Conservation (phyloP, 257 asterid species). For the Penstemon barbatus region DNA sequence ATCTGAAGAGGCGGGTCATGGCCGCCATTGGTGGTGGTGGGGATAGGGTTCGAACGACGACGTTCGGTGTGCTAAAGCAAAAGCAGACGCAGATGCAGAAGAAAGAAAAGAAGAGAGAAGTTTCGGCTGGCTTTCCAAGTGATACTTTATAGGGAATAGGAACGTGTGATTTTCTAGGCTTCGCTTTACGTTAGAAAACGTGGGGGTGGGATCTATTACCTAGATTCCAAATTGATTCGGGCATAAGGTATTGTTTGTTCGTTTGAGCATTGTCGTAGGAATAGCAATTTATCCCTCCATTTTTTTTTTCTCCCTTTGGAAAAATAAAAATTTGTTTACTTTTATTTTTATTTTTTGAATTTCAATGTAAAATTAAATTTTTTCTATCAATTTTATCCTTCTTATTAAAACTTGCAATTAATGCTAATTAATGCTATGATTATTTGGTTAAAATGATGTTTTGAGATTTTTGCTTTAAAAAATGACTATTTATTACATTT, state of each 20-base stretch:
- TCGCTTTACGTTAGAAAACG: slow-evolving; percentile 25
- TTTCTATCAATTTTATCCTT: too few species aligned
- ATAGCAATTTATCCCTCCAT: too few species aligned
- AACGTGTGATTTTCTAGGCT: slow-evolving; percentile 20
- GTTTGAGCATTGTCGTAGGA: too few species aligned
- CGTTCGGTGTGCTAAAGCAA: not conserved
- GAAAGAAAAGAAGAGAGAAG: slow-evolving; percentile 9
- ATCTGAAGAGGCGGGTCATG: slow-evolving; percentile 66
- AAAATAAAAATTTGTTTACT: too few species aligned
- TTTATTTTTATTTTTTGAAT: too few species aligned
- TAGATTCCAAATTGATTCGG: slow-evolving; percentile 35
- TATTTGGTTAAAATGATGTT: not conserved
- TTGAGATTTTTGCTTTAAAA: too few species aligned
- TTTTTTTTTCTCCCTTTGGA: not conserved
- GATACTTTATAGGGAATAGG: slow-evolving; percentile 4
- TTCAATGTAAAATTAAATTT: too few species aligned
- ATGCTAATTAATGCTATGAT: too few species aligned
- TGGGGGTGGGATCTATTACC: slow-evolving; percentile 28
- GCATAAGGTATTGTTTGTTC: not conserved
- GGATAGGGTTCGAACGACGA: slow-evolving; percentile 19
- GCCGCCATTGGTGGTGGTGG: slow-evolving; percentile 69
- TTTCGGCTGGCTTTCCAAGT: not conserved
- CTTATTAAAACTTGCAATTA: too few species aligned
- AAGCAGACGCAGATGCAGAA: too few species aligned
- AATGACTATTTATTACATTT: too few species aligned